Base-by-base conservation (phyloP, 345 rosid species). In the Cochlearia excelsa region DNA sequence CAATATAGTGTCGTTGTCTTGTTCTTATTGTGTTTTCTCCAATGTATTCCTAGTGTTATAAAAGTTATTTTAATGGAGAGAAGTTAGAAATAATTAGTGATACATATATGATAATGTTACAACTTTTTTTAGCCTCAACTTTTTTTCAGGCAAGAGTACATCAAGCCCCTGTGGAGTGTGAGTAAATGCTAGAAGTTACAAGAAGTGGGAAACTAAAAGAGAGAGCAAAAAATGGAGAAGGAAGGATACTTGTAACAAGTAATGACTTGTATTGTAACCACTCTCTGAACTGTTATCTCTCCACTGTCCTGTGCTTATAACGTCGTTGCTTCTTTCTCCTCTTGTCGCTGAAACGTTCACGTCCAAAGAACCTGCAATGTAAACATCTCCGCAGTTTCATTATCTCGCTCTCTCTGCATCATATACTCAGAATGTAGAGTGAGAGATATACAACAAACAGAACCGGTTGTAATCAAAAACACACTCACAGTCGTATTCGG, bases 401-500 rank as follows among this genome's bases (percentile, higher is more conserved):
- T 16, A 16, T 16, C 23, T 16, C 23, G 23, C 23, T 0, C 23
- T 16, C 23, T 16, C 23, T 41, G 5, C 34, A 39, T 27, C 34
- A 9, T 28, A 57, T 8, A 38, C 9, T 7, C 43, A 7, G 43
- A 3, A 7, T 16, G 23, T 16, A 16, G 23, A 16, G 23, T 16
- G 23, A 0, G 23, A 16, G 23, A 39, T 39, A n/a, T 39, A 3
- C n/a, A 39, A 9, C 23, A 16, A 16, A 16, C 7, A 3, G 7
- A 38, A 3, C 41, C 37, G 37, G 41, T 6, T 39, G 5, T 7
- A 39, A 3, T 39, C 1, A 2, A 11, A 35, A 30, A 1, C 26
- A 63, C 23, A 82, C 96, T 84, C 78, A 88, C 98, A 91, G 73
- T 91, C 84, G 47, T 86, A 88, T 72, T 79, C 82, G 16, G 86